phyloP scores from a whole-genome alignment of 78 protist genomes.

The Isochrysis galbana region DNA sequence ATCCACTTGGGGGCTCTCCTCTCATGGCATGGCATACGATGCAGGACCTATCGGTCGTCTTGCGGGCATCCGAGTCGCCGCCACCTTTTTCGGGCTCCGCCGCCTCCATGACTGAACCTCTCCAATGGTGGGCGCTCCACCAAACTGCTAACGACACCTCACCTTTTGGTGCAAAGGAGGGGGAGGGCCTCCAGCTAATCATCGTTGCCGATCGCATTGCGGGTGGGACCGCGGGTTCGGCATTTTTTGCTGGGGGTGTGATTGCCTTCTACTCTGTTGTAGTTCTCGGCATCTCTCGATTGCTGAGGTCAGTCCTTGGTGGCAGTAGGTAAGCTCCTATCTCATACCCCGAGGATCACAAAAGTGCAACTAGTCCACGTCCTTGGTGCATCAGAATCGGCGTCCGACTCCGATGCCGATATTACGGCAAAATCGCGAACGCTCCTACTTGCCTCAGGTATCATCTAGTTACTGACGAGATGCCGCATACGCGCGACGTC shows the following conservation, averaged over 20 bases:
- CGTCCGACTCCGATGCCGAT: too few species aligned
- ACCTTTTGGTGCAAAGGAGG: neutral
- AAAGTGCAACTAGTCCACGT: too few species aligned
- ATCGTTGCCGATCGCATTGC: neutral
- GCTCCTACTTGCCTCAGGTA: too few species aligned
- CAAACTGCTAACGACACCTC: neutral
- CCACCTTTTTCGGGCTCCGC: too few species aligned
- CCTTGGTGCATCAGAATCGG: too few species aligned
- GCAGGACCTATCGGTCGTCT: neutral
- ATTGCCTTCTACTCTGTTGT: neutral
- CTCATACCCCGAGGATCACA: neutral
- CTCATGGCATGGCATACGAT: slow-evolving; percentile 1
- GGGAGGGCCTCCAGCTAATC: neutral
- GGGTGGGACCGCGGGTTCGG: neutral
- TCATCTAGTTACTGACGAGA: neutral
- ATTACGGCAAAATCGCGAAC: too few species aligned
- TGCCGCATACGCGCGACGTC: neutral
- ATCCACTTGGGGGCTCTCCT: too few species aligned
- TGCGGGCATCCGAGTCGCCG: too few species aligned
- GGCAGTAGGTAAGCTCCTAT: neutral
- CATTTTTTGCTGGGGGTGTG: neutral
- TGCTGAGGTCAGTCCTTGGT: neutral
- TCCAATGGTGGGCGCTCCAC: neutral
- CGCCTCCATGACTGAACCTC: too few species aligned
- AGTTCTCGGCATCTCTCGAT: neutral